Percentiles rank a stretch among this genome's conserved stretches.
Evolutionary conservation across 2,329 filamentous ascomycete genomes (phyloP).

Genomic region (Neopestalotiopsis rosae): DNA sequence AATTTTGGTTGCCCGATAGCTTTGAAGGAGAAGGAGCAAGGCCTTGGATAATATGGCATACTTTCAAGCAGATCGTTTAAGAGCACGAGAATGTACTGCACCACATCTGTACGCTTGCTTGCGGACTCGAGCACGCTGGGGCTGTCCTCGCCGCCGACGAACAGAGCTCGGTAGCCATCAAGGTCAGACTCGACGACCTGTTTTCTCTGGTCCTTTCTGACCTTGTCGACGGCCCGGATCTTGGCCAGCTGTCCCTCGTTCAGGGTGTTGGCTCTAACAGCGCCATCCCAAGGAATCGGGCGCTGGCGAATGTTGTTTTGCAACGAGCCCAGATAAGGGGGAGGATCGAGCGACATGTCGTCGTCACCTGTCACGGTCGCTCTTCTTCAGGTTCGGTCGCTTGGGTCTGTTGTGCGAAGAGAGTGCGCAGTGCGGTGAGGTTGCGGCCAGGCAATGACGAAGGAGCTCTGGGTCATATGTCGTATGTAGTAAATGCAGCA

Average conservation of each 20-base stretch:
- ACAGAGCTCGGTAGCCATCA: conserved; percentile 78
- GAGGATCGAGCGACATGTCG: conserved; percentile 87
- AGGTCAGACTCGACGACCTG: conserved; percentile 82
- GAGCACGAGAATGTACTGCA: conserved; percentile 93
- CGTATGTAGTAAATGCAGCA: conserved; percentile 1
- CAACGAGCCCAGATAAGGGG: conserved; percentile 82
- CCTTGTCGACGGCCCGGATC: conserved; percentile 96
- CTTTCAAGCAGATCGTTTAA: conserved; percentile 86
- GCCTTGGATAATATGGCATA: conserved; percentile 46
- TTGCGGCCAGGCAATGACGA: conserved; percentile 11
- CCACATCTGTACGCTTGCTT: conserved; percentile 83
- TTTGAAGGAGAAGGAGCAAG: neutral
- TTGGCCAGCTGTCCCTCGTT: conserved; percentile 92
- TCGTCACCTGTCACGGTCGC: neutral
- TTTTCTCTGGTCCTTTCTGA: conserved; percentile 87
- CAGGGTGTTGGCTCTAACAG: conserved; percentile 90
- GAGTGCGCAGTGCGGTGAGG: neutral
- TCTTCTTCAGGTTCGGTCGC: neutral
- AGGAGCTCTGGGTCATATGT: conserved; percentile 6
- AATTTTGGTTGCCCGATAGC: neutral
- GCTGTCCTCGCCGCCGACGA: conserved; percentile 76
- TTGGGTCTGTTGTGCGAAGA: neutral
- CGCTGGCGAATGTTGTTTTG: conserved; percentile 97
- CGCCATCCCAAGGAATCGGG: conserved; percentile 97
- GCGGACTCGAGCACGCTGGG: conserved; percentile 81